These are phyloP conservation scores for Colletotrichum sp. DNA, from an alignment of 2,329 filamentous ascomycete species.

Conservation along the genomic window DNA sequence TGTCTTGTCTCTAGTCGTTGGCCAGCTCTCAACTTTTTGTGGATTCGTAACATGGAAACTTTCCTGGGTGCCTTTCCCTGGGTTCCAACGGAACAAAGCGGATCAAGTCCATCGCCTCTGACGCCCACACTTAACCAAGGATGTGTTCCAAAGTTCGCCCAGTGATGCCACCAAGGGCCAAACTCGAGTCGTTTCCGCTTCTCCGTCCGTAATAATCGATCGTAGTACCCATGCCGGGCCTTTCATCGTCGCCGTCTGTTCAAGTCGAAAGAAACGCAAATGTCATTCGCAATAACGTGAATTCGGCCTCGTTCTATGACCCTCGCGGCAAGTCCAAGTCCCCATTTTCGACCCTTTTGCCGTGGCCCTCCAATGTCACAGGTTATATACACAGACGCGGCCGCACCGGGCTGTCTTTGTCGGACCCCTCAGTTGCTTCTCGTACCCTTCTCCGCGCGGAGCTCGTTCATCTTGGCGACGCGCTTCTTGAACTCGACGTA, in stretches of 20 bases:
- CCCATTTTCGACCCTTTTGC: neutral
- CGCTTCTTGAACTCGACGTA: conserved; percentile 99
- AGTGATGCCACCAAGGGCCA: neutral
- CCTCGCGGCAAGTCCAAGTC: conserved; percentile 1
- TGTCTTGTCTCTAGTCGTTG: neutral
- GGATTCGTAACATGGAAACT: too few species aligned
- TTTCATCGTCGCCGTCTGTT: neutral
- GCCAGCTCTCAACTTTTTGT: too few species aligned
- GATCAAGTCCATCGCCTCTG: neutral
- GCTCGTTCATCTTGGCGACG: conserved; percentile 97
- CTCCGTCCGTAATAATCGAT: neutral
- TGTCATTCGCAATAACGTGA: conserved; percentile 13
- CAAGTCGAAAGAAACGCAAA: too few species aligned
- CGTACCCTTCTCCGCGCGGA: conserved; percentile 81
- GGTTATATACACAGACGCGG: conserved; percentile 21
- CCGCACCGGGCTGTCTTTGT: conserved; percentile 3
- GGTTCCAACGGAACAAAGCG: neutral
- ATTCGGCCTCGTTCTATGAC: conserved; percentile 21
- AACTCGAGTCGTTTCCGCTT: neutral
- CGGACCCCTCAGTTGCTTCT: conserved; percentile 74
- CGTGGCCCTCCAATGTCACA: neutral
- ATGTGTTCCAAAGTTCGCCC: neutral
- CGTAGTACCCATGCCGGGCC: fast-evolving
- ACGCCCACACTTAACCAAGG: neutral
- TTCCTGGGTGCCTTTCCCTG: neutral